Evolutionary conservation across 1,284 basidiomycete genomes (phyloP).

Genomic region (Sanghuangporus baumii): DNA sequence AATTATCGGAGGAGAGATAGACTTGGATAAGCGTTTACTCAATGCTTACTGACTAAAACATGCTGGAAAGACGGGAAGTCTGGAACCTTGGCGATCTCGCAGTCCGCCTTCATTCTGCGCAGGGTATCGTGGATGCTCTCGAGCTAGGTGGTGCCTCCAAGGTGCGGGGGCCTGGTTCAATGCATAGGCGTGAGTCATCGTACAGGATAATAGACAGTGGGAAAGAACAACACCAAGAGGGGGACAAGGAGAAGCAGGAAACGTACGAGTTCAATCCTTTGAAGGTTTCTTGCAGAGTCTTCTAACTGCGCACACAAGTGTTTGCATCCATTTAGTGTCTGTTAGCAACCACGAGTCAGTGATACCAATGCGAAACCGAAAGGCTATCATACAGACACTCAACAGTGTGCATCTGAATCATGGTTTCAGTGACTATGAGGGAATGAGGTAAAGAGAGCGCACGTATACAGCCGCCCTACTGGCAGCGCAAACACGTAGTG

Average conservation of each 20-base stretch:
- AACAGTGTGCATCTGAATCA: neutral
- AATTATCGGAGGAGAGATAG: neutral
- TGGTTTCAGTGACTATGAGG: neutral
- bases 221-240: neutral
- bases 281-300: neutral
- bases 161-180: neutral
- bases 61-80: neutral
- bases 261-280: neutral
- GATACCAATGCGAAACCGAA: neutral
- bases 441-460: neutral
- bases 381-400: neutral
- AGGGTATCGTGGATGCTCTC: neutral
- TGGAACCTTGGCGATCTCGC: neutral
- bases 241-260: neutral
- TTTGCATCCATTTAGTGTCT: conserved; percentile 1
- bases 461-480: conserved; percentile 6
- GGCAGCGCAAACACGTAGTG: conserved; percentile 5
- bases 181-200: too few relatives aligned
- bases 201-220: too few relatives aligned
- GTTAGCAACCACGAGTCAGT: neutral
- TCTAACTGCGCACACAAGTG: neutral
- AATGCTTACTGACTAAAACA: neutral
- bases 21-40: neutral
- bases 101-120: neutral
- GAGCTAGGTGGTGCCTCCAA: neutral